Percentiles rank a stretch among this genome's conserved stretches.
These are phyloP conservation scores for Pichia terricola DNA, from an alignment of 1,139 yeast genomes.

Conservation along the genomic window DNA sequence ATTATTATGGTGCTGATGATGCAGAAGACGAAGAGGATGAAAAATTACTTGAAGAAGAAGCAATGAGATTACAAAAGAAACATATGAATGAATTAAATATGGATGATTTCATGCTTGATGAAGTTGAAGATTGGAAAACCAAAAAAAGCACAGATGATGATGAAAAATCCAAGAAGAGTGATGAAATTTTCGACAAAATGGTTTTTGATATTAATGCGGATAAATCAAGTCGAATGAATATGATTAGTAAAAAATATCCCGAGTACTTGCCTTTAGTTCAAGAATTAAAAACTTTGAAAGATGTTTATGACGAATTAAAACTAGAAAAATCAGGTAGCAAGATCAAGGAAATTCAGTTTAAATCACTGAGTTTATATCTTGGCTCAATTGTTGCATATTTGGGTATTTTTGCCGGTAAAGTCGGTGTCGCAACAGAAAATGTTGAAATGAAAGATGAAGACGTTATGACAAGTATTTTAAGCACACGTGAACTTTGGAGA, in stretches of 20 bases:
- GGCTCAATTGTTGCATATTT: conserved; percentile 70
- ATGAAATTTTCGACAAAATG: conserved; percentile 17
- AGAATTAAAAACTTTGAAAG: conserved; percentile 46
- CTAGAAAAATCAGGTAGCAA: conserved; percentile 12
- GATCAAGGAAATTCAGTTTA: conserved; percentile 36
- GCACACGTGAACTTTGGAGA: conserved; percentile 84
- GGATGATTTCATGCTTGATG: conserved; percentile 81
- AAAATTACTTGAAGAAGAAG: conserved; percentile 77
- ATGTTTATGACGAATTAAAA: conserved; percentile 31
- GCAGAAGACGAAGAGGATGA: conserved; percentile 61
- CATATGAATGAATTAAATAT: conserved; percentile 72
- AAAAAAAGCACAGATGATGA: conserved; percentile 26
- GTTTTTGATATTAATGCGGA: conserved; percentile 25
- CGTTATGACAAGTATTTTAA: conserved; percentile 76
- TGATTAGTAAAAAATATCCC: conserved; percentile 59
- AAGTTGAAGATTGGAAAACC: conserved; percentile 62
- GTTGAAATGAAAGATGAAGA: conserved; percentile 78
- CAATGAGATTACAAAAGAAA: conserved; percentile 75
- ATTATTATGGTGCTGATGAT: conserved; percentile 74
- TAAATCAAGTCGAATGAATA: conserved; percentile 34
- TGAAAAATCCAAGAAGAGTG: conserved; percentile 26
- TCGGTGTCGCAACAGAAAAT: conserved; percentile 40
- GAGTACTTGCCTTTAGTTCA: conserved; percentile 71
- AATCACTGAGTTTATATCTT: conserved; percentile 68
- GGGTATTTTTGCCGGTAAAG: conserved; percentile 53